Base-by-base conservation (phyloP, 208 protist species). In the Wallacemonas sp. region DNA sequence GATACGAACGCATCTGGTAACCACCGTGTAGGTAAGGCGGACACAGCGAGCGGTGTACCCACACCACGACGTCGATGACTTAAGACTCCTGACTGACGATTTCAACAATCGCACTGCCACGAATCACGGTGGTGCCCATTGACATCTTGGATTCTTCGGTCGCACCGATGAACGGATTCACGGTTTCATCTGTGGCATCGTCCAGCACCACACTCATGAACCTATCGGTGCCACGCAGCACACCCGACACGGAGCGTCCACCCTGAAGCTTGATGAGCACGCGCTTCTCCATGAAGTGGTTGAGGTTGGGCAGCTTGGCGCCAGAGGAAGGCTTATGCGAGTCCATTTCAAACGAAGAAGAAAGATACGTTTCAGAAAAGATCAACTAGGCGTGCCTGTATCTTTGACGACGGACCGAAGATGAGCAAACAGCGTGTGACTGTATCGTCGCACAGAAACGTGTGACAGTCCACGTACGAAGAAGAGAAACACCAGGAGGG, bases 171-270 rank as follows among this genome's bases (percentile, higher is more conserved):
- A 85, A 78, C 10, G 66, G 32, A 57, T 97, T 88, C 4, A 65
- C 67, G 1, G 88, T 89, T 34, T 98, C 91, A 69, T 99, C 97
- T 12, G 97, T 76, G n/a, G 96, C 95, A 55, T 99, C 94, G 67
- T 98, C 88, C 10, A 99, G 80, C 17, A 98, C 97, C 37, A 99
- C 75, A 61, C 98, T 99, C 96, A 99, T 98, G 73, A 98, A 98
- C 63, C 97, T 73, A 75, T 99, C 97, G 21, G 97, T 98, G 6
- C 98, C 98, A 30, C 98, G 91, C 33, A 99, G 85, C 6, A 97
- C 80, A 15, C 98, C 97, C 9, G 81, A 92, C 38, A 99, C 84
- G 26, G 76, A 89, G 37, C 97, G 94, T 53, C 98, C 98, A 24
- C 93, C 97, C 60, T 98, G 97, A 4, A 99, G 79, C 73, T 98